Base-by-base conservation (phyloP, 768 basidiomycete species). In the Mycena leptocephala region DNA sequence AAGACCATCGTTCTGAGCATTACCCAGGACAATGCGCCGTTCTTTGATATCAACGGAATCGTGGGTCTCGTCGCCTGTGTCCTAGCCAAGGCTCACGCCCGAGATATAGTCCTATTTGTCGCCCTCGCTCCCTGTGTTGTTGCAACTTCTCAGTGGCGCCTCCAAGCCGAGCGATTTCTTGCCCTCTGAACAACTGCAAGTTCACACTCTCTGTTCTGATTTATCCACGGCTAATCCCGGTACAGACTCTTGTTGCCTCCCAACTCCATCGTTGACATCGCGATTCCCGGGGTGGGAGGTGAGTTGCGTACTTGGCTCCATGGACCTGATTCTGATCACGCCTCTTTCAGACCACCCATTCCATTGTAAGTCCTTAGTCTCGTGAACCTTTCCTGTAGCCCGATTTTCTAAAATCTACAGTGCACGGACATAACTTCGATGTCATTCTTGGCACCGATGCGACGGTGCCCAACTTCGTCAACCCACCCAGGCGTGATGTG, bases 401-500 rank as follows among this genome's bases (percentile, higher is more conserved):
- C n/a, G n/a, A n/a, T n/a, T n/a, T n/a, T n/a, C n/a, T n/a, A n/a
- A n/a, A n/a, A n/a, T n/a, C n/a, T n/a, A n/a, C n/a, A n/a, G n/a
- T n/a, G n/a, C n/a, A n/a, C n/a, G n/a, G n/a, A n/a, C n/a, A n/a
- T n/a, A n/a, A n/a, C n/a, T n/a, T 72, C 30, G 70, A 72, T 20
- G 53, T 72, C 5, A 56, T 64, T 10, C 46, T 43, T 5, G 9
- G 41, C 7, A 20, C 61, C 0, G 56, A 53, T 51, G 26, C 46
- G 2, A 53, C 43, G 1, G 28, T 20, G 4, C 53, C 53, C 9
- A 72, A 72, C 61, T 72, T 63, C 53, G 62, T 64, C 4, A 72
- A 72, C 35, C 70, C 70, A 1, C 24, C 70, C 2, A 35, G 70
- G 1, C 70, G 70, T 32, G 72, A 73, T 59, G 63, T 73, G 41